Evolutionary conservation across 208 protist species (phyloP).

Genomic region (Trypanosoma boissoni): DNA sequence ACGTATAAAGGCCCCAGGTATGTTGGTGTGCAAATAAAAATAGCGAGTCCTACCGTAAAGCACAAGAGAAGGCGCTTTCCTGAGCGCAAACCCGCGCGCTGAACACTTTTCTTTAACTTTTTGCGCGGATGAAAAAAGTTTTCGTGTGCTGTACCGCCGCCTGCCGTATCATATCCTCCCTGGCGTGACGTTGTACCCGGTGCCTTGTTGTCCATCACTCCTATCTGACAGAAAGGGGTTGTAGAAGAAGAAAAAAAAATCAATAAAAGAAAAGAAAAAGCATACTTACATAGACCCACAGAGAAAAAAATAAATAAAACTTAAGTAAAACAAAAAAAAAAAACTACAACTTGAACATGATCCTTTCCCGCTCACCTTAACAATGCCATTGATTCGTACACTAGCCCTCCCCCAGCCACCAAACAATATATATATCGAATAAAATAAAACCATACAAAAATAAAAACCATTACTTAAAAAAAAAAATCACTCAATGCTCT

Average conservation of each 20-base stretch:
- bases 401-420: too few relatives aligned
- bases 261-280: conserved; percentile 15
- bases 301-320: not conserved
- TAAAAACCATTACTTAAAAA: conserved; percentile 2
- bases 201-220: conserved; percentile 77
- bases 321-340: not conserved
- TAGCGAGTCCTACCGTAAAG: conserved; percentile 40
- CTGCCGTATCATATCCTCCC: conserved; percentile 51
- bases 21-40: conserved; percentile 52
- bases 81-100: conserved; percentile 71
- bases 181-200: conserved; percentile 58
- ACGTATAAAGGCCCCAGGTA: conserved; percentile 76
- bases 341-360: not conserved
- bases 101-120: conserved; percentile 57
- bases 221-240: not conserved
- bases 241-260: conserved; percentile 14
- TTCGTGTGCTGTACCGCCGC: conserved; percentile 45
- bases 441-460: conserved; percentile 10
- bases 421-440: conserved; percentile 1
- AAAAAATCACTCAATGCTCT: conserved; percentile 10
- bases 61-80: conserved; percentile 43
- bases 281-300: not conserved
- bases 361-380: too few relatives aligned
- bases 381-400: too few relatives aligned
- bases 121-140: conserved; percentile 77